A percentile compares a stretch with the other conserved stretches of the same genome.
These are phyloP conservation scores for Cercophora samala DNA, from an alignment of 495 filamentous ascomycete species.

Conservation along the genomic window DNA sequence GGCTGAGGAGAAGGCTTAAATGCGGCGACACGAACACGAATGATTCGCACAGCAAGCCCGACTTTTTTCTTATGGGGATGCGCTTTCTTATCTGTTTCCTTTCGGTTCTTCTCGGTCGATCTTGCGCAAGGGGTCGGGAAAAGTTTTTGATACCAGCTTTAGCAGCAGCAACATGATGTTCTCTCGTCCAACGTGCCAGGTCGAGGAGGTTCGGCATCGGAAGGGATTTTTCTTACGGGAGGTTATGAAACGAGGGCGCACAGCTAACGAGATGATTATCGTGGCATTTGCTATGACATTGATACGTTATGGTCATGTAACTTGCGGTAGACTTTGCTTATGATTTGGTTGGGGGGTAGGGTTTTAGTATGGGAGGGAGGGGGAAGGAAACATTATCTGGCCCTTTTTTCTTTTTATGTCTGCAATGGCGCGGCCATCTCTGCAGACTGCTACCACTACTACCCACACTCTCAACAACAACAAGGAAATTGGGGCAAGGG, in stretches of 20 bases:
- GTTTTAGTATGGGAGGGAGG: background rate
- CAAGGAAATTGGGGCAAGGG: background rate
- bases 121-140: slow-evolving; percentile 41
- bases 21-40: slow-evolving; percentile 6
- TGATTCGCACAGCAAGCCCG: slow-evolving; percentile 9
- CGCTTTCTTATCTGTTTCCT: slow-evolving; percentile 24
- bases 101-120: slow-evolving; percentile 36
- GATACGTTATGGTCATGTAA: slow-evolving; percentile 34
- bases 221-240: slow-evolving; percentile 27
- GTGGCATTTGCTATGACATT: slow-evolving; percentile 34
- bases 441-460: background rate
- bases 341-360: background rate
- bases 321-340: slow-evolving; percentile 30
- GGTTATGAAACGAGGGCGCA: slow-evolving; percentile 20
- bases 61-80: slow-evolving; percentile 17
- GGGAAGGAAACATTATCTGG: slow-evolving; percentile 2
- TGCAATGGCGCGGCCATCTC: slow-evolving; percentile 11
- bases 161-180: slow-evolving; percentile 38
- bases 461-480: background rate
- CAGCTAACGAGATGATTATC: slow-evolving; percentile 25
- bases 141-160: slow-evolving; percentile 50
- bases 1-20: slow-evolving; percentile 55
- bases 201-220: slow-evolving; percentile 21
- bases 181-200: slow-evolving; percentile 26
- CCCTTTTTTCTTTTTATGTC: background rate